These are phyloP conservation scores for Lachnellula willkommii DNA, from an alignment of 2,329 filamentous ascomycete genomes.

Conservation along the genomic window DNA sequence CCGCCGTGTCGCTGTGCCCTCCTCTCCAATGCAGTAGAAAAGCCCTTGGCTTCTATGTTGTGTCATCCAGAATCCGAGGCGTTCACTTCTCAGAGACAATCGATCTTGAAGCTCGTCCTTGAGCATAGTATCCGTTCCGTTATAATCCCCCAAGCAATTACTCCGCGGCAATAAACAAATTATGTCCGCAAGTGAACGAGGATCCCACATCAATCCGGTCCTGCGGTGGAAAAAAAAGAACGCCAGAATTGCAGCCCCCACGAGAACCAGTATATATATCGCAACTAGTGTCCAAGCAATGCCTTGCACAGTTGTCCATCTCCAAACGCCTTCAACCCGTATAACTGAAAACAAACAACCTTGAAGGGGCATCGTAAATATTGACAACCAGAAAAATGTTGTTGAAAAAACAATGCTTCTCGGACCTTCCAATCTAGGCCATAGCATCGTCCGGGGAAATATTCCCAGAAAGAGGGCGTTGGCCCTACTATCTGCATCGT, in stretches of 20 bases:
- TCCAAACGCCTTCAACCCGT: conserved; percentile 56
- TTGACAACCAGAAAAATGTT: conserved; percentile 68
- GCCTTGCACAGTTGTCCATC: conserved; percentile 73
- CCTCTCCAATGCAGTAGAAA: conserved; percentile 76
- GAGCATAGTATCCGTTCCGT: conserved; percentile 58
- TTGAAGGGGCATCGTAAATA: conserved; percentile 76
- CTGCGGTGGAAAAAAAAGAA: conserved; percentile 58
- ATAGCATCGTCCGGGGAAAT: conserved; percentile 58
- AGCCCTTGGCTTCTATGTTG: conserved; percentile 56
- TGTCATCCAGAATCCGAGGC: conserved; percentile 82
- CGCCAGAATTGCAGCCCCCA: conserved; percentile 53
- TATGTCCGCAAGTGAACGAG: conserved; percentile 74
- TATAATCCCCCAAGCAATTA: conserved; percentile 70
- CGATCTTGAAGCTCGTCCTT: conserved; percentile 48
- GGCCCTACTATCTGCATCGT: conserved; percentile 52
- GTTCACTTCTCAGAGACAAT: conserved; percentile 55
- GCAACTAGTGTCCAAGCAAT: conserved; percentile 73
- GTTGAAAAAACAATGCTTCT: conserved; percentile 61
- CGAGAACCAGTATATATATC: conserved; percentile 63
- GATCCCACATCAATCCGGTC: conserved; percentile 82
- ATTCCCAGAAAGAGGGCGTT: conserved; percentile 61
- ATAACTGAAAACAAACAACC: conserved; percentile 69
- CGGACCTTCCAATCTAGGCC: conserved; percentile 64
- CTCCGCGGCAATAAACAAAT: conserved; percentile 73
- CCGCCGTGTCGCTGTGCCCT: conserved; percentile 45